Conservation (phyloP, 1,284 basidiomycete species). For the Chondrostereum purpureum region DNA sequence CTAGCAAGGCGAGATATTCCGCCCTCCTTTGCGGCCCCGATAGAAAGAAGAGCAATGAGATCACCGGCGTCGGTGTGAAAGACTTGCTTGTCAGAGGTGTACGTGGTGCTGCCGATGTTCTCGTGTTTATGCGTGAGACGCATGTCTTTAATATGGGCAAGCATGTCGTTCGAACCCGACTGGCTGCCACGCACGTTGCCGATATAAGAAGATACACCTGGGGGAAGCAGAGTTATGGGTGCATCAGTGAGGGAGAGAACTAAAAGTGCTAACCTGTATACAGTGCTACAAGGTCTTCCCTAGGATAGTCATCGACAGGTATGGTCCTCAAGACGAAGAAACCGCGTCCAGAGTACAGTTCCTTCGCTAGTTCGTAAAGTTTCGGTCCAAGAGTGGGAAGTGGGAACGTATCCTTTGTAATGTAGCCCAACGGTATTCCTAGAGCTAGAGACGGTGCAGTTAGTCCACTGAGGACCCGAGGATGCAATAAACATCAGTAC, state of each 20-base stretch:
- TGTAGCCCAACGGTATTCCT: constrained; percentile 18
- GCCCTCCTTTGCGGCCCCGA: constrained; percentile 34
- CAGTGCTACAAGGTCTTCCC: constrained; percentile 19
- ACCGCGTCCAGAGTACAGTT: constrained; percentile 22
- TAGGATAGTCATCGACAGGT: constrained; percentile 21
- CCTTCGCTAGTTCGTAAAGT: constrained; percentile 17
- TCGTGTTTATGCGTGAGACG: constrained; percentile 30
- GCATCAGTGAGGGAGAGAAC: not conserved
- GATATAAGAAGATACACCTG: constrained; percentile 37
- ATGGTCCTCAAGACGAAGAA: constrained; percentile 23
- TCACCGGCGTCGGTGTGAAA: constrained; percentile 43
- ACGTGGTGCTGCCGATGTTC: constrained; percentile 35
- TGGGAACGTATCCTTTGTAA: constrained; percentile 20
- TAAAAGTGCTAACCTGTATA: constrained; percentile 18
- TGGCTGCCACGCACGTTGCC: constrained; percentile 34
- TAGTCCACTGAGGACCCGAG: not conserved
- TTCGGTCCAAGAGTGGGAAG: constrained; percentile 19
- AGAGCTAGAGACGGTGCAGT: constrained; percentile 11
- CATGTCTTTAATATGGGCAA: constrained; percentile 42
- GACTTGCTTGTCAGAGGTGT: constrained; percentile 42
- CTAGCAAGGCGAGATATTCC: constrained; percentile 38
- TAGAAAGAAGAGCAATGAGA: constrained; percentile 34
- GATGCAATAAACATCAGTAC: constrained; percentile 15
- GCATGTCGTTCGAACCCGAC: constrained; percentile 33
- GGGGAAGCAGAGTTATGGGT: not conserved